These are phyloP conservation scores for Naganishia liquefaciens DNA, from an alignment of 1,284 basidiomycete species.

Conservation along the genomic window DNA sequence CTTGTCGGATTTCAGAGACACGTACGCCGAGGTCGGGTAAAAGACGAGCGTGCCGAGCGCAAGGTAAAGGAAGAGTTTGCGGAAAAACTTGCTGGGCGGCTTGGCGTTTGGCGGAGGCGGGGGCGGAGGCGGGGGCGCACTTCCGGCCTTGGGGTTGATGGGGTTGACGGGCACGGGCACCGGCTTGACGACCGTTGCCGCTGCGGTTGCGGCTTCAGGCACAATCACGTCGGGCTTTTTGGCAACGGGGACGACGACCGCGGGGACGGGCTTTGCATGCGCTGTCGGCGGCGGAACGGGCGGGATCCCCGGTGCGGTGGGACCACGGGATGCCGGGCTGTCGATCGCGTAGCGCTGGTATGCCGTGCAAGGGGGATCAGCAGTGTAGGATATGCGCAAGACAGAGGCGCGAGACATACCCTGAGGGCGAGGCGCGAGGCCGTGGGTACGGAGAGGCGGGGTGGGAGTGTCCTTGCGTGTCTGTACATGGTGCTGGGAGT, in stretches of 20 bases:
- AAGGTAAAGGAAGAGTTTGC: constrained; percentile 54
- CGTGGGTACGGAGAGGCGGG: too few relatives aligned
- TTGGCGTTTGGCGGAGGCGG: constrained; percentile 29
- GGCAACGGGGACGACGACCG: constrained; percentile 23
- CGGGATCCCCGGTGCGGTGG: constrained; percentile 22
- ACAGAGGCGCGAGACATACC: too few relatives aligned
- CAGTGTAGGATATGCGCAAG: too few relatives aligned
- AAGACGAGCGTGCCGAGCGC: constrained; percentile 52
- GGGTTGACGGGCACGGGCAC: neutral
- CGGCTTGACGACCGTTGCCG: constrained; percentile 8
- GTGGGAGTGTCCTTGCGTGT: too few relatives aligned
- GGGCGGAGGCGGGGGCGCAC: constrained; percentile 38
- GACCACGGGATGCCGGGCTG: constrained; percentile 15
- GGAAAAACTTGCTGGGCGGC: constrained; percentile 39
- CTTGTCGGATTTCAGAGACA: constrained; percentile 53
- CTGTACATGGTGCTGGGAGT: too few relatives aligned
- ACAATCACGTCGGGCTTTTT: constrained; percentile 28
- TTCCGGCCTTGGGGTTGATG: neutral
- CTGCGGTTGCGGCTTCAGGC: constrained; percentile 1
- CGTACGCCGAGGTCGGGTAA: constrained; percentile 55
- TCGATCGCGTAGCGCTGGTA: constrained; percentile 21
- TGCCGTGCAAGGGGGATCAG: too few relatives aligned
- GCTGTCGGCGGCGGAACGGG: constrained; percentile 24
- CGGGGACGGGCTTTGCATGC: constrained; percentile 22
- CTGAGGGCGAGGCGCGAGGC: too few relatives aligned